Base-by-base conservation (phyloP, 1,284 basidiomycete genomes). In the Tremellales sp. region DNA sequence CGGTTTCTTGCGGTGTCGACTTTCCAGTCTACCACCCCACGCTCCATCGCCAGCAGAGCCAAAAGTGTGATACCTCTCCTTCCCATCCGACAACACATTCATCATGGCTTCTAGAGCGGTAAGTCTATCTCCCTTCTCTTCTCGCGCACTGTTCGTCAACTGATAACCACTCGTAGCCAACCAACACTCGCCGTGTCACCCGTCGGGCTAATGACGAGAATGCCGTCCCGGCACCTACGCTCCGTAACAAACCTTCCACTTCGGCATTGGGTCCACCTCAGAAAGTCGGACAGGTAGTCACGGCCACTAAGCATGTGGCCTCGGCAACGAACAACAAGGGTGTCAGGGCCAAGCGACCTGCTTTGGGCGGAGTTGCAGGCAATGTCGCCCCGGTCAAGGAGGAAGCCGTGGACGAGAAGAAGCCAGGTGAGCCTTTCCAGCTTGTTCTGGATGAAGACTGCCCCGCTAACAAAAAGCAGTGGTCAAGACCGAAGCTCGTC, bases 121-220 rank as follows among this genome's bases (percentile, higher is more conserved):
- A 48, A 48, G 61, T 60, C 13, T 24, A 31, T 23, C 17, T 37
- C 23, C 21, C 12, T 45, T 22, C 35, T 29, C 25, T 47, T 37
- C 26, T 44, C 45, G 19, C 36, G 21, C 40, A 27, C n/a, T 33
- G 33, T n/a, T 36, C 21, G 3, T 4, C 35, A 22, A 47, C 25
- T 24, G 27, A 22, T 29, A 19, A 5, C 8, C 29, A n/a, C n/a
- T 27, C 45, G 5, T 56, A 59, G 52, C 43, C 46, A 27, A 48
- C 52, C 41, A 58, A 58, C 49, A 35, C 57, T 37, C 62, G 67
- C 19, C 57, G 59, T 15, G 58, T 60, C 6, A 64, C 53, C 40
- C 57, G 67, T 31, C 31, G 60, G 22, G 54, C 60, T 8, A 72
- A 60, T 49, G 71, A 73, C 52, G 71, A 73, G 55, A 73, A 73